These are phyloP conservation scores for Pythium chondricola DNA, from an alignment of 352 stramenopile species.

Conservation along the genomic window DNA sequence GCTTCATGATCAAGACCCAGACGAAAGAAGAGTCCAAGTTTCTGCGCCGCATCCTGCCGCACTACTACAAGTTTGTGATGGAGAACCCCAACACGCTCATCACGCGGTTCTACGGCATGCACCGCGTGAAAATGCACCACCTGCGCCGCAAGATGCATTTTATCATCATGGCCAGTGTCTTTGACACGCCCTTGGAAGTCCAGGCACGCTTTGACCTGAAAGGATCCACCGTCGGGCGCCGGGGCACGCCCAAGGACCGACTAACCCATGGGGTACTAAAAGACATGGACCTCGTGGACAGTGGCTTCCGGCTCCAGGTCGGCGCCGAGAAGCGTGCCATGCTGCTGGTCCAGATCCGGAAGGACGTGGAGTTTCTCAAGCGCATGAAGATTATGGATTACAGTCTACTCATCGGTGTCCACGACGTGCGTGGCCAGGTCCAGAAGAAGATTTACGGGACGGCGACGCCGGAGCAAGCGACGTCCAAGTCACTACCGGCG, in stretches of 20 bases:
- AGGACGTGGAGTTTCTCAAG: slow-evolving; percentile 89
- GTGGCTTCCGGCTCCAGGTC: slow-evolving; percentile 82
- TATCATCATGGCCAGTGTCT: slow-evolving; percentile 97
- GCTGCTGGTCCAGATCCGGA: slow-evolving; percentile 84
- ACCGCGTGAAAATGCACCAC: slow-evolving; percentile 97
- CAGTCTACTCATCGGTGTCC: slow-evolving; percentile 88
- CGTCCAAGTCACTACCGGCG: slow-evolving; percentile 34
- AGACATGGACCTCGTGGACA: slow-evolving; percentile 88
- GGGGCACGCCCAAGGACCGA: slow-evolving; percentile 53
- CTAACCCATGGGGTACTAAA: slow-evolving; percentile 74
- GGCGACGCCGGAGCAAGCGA: slow-evolving; percentile 6
- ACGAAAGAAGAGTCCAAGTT: slow-evolving; percentile 99
- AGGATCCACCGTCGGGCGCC: slow-evolving; percentile 85
- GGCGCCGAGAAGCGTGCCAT: slow-evolving; percentile 57
- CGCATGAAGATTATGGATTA: slow-evolving; percentile 96
- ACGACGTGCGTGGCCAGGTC: slow-evolving; percentile 64
- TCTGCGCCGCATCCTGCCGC: slow-evolving; percentile 93
- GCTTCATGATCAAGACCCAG: slow-evolving; percentile 99
- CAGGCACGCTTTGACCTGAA: slow-evolving; percentile 88
- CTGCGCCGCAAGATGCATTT: slow-evolving; percentile 91
- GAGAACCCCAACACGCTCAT: slow-evolving; percentile 97
- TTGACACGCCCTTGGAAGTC: slow-evolving; percentile 91
- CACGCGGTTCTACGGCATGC: slow-evolving; percentile 96
- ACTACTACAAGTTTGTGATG: slow-evolving; percentile 98
- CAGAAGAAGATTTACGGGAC: slow-evolving; percentile 44